Evolutionary conservation across 1,139 yeast genomes (phyloP).

Genomic region (Taiozyma onychis): DNA sequence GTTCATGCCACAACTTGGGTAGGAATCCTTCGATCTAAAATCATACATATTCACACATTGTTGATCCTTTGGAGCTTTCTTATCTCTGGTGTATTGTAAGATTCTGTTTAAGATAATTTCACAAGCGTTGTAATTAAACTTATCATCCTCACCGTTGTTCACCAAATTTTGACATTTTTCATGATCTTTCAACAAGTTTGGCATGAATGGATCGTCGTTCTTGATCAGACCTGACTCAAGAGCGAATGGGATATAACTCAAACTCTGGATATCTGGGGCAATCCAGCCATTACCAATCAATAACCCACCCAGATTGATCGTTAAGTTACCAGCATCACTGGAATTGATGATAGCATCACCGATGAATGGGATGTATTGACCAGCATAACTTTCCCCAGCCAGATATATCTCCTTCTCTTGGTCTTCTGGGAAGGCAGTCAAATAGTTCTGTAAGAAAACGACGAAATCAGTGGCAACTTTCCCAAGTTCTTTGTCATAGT

Average conservation of each 20-base stretch:
- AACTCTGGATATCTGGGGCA: slow-evolving; percentile 81
- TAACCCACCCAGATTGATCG: slow-evolving; percentile 55
- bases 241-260: slow-evolving; percentile 75
- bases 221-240: slow-evolving; percentile 52
- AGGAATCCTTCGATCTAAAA: slow-evolving; percentile 60
- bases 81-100: slow-evolving; percentile 33
- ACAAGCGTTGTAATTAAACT: slow-evolving; percentile 41
- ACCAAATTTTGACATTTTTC: slow-evolving; percentile 57
- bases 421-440: slow-evolving; percentile 71
- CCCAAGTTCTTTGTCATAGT: slow-evolving; percentile 52
- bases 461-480: slow-evolving; percentile 58
- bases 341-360: slow-evolving; percentile 55
- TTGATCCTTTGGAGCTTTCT: slow-evolving; percentile 26
- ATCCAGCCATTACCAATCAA: slow-evolving; percentile 95
- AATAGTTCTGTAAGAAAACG: slow-evolving; percentile 61
- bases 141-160: slow-evolving; percentile 26
- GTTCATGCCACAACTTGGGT: slow-evolving; percentile 85
- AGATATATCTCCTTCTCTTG: slow-evolving; percentile 56
- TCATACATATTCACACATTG: slow-evolving; percentile 83
- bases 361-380: slow-evolving; percentile 90
- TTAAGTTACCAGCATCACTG: slow-evolving; percentile 30
- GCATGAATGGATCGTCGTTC: slow-evolving; percentile 34
- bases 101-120: slow-evolving; percentile 41
- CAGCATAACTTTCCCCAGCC: slow-evolving; percentile 97
- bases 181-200: slow-evolving; percentile 41